Evolutionary conservation across 1,284 basidiomycete genomes (phyloP), one percentile per base, ranked within the genome.

Genomic region (Gomphus bonarii): DNA sequence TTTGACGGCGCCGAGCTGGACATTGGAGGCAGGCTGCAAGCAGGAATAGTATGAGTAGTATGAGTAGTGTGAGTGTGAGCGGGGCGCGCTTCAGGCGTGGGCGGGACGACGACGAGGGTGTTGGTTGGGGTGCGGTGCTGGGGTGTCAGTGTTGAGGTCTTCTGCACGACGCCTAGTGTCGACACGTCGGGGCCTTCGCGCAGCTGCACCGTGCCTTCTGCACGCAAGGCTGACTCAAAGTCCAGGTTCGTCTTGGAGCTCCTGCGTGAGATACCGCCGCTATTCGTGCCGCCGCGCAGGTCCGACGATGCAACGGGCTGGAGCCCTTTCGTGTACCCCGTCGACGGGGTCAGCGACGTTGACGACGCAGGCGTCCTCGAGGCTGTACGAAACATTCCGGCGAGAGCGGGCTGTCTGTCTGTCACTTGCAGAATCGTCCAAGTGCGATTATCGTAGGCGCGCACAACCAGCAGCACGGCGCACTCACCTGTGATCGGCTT

Each of bases 181-280:
- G 77, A 78, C 54, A 89, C 73, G 69, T 90, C 86, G 38, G 81
- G 65, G 35, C 84, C 79, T 67, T 90, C 85, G 60, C 74, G 78
- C 50, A 90, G 72, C 50, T 78, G 62, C 12, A 88, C 76, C 1
- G 88, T 91, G 30, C 78, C 82, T 47, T 80, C 79, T 14, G 73
- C 72, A 59, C 73, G 75, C 60, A 91, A 69, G 14, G 83, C 87
- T 63, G 83, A 78, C 70, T 91, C 88, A 64, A 91, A 91, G 66
- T 88, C 85, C 66, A 84, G 72, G 69, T 86, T 85, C 36, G 82
- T 81, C 46, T 85, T 80, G 43, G 88, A 89, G 43, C 76, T 66
- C 42, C 83, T 75, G 57, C 75, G 75, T 54, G 71, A 71, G 28
- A 73, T 12, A 36, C 68, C 62, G 40, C 67, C 62, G 35, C 70